These are phyloP conservation scores for Hypholoma fasciculare DNA, from an alignment of 768 basidiomycete species.

Conservation along the genomic window DNA sequence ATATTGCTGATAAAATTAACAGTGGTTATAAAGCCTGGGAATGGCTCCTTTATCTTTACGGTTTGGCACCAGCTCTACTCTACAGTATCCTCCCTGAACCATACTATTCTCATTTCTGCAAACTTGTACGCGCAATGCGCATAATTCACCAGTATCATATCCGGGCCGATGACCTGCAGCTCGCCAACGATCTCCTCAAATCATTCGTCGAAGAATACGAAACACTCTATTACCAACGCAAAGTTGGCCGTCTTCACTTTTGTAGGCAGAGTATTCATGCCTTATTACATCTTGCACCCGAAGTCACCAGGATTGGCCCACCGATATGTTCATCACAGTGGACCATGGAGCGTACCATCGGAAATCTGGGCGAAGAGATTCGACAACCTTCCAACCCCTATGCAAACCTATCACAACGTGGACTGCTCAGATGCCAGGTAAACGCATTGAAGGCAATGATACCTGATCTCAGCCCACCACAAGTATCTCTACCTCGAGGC, in stretches of 20 bases:
- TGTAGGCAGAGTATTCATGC: slow-evolving; percentile 29
- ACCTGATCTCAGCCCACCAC: slow-evolving; percentile 8
- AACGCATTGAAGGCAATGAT: slow-evolving; percentile 16
- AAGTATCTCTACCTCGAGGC: slow-evolving; percentile 11
- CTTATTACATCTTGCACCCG: slow-evolving; percentile 23
- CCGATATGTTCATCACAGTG: slow-evolving; percentile 17
- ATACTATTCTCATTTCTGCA: slow-evolving; percentile 16
- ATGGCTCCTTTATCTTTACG: slow-evolving; percentile 25
- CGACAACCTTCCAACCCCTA: slow-evolving; percentile 27
- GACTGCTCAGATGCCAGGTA: slow-evolving; percentile 13
- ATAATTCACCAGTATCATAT: slow-evolving; percentile 24
- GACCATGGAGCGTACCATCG: slow-evolving; percentile 31
- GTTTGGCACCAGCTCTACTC: slow-evolving; percentile 24
- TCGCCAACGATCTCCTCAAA: slow-evolving; percentile 4
- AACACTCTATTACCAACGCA: slow-evolving; percentile 29
- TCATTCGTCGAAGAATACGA: slow-evolving; percentile 31
- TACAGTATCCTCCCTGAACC: slow-evolving; percentile 19
- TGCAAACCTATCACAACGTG: slow-evolving; percentile 24
- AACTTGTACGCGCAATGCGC: slow-evolving; percentile 22
- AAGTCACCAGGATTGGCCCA: slow-evolving; percentile 26
- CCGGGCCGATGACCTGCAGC: too few relatives aligned
- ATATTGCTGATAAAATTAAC: slow-evolving; percentile 16
- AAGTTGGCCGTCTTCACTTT: slow-evolving; percentile 32
- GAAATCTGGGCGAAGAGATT: slow-evolving; percentile 25
- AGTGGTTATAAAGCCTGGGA: slow-evolving; percentile 34